A percentile compares a stretch with the other conserved stretches of the same genome.
Evolutionary conservation across 208 protist species (phyloP).

Genomic region (Acanthamoeba rhysodes): DNA sequence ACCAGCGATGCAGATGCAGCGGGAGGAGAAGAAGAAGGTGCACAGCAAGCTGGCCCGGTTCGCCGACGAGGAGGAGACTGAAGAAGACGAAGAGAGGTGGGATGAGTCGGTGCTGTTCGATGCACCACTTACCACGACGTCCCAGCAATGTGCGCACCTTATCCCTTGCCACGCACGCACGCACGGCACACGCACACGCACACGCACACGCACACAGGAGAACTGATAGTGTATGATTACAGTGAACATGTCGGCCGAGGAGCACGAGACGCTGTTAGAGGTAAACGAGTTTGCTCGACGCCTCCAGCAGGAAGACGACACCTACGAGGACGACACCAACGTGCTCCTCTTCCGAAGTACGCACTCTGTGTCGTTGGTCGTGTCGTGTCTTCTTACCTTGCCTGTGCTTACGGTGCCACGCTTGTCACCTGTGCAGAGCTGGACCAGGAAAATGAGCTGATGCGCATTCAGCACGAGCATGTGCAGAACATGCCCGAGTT

Average conservation of each 20-base stretch:
- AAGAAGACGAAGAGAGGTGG: conserved; percentile 32
- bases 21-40: neutral
- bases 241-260: neutral
- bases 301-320: neutral
- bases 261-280: neutral
- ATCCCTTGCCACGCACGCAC: too few relatives aligned
- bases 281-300: neutral
- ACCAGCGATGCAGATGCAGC: neutral
- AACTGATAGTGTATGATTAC: neutral
- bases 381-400: too few relatives aligned
- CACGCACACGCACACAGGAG: too few relatives aligned
- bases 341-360: neutral
- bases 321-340: neutral
- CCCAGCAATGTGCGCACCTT: neutral
- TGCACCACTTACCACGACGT: neutral
- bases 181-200: too few relatives aligned
- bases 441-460: neutral
- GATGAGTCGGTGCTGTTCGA: conserved; percentile 8
- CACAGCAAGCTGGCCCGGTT: neutral
- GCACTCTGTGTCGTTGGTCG: too few relatives aligned
- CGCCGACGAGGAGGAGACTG: neutral
- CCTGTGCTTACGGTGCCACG: neutral
- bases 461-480: conserved; percentile 46
- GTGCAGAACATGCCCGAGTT: conserved; percentile 50
- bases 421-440: neutral